A percentile compares a stretch with the other conserved stretches of the same genome.
These are phyloP conservation scores for Monilinia vaccinii-corymbosi DNA, from an alignment of 2,329 filamentous ascomycete genomes.

Conservation along the genomic window DNA sequence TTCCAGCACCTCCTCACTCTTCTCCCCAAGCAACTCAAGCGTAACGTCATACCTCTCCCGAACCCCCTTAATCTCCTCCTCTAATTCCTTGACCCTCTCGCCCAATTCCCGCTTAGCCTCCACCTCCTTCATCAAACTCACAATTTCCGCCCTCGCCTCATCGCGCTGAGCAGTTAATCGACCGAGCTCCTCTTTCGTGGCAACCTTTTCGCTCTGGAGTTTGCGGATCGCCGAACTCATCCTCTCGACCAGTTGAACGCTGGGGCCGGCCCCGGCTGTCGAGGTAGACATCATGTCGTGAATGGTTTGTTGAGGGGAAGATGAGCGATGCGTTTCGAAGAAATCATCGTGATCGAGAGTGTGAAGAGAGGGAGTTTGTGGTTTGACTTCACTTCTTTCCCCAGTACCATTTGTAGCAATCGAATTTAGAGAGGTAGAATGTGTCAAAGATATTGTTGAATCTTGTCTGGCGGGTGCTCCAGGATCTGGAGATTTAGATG, in stretches of 20 bases:
- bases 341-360: conserved; percentile 34
- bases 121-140: conserved; percentile 76
- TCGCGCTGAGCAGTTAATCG: conserved; percentile 80
- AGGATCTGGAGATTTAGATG: conserved; percentile 22
- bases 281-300: conserved; percentile 85
- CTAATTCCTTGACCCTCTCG: conserved; percentile 52
- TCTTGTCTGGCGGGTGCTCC: conserved; percentile 28
- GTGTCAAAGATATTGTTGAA: conserved; percentile 21
- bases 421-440: background rate
- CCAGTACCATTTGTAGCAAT: conserved; percentile 18
- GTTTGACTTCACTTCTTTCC: background rate
- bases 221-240: conserved; percentile 91
- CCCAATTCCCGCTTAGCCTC: conserved; percentile 59
- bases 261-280: conserved; percentile 82
- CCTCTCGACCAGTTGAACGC: conserved; percentile 88
- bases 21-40: conserved; percentile 90
- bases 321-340: conserved; percentile 44
- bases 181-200: conserved; percentile 74
- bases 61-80: conserved; percentile 58
- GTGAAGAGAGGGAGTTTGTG: conserved; percentile 22
- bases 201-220: conserved; percentile 85
- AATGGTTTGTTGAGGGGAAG: conserved; percentile 58
- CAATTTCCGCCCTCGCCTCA: conserved; percentile 86
- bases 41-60: conserved; percentile 80
- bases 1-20: conserved; percentile 92